Conservation (phyloP, 176 grass and related monocot species). For the Cenchrus purpureus region DNA sequence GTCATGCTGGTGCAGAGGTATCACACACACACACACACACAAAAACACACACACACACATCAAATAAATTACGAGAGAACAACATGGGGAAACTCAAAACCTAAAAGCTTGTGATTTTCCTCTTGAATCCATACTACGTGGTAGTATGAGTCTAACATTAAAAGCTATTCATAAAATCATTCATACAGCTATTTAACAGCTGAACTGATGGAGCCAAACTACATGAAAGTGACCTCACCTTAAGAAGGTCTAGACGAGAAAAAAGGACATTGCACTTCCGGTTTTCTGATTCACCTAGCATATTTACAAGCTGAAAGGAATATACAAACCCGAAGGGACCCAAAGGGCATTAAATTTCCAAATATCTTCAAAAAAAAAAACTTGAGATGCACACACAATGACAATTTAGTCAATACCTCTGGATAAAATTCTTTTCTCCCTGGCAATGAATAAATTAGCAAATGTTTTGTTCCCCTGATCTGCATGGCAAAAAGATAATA, state of each 20-base stretch:
- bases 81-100: not conserved
- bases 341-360: constrained; percentile 2
- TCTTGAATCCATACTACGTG: not conserved
- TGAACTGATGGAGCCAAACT: not conserved
- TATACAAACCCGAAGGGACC: not conserved
- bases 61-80: not conserved
- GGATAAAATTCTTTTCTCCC: constrained; percentile 88
- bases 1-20: not conserved
- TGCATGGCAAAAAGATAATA: constrained; percentile 46
- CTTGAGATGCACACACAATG: constrained; percentile 1
- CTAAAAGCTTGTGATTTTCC: not conserved
- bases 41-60: no score
- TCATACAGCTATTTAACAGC: not conserved
- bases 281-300: constrained; percentile 72
- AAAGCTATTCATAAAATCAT: not conserved
- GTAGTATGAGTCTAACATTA: not conserved
- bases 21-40: no score
- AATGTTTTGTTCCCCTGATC: constrained; percentile 79
- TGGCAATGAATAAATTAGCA: constrained; percentile 87
- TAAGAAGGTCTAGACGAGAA: constrained; percentile 75
- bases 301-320: constrained; percentile 81
- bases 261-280: constrained; percentile 80
- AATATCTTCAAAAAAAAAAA: not conserved
- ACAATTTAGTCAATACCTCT: constrained; percentile 61
- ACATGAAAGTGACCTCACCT: constrained; percentile 52